phyloP scores from a whole-genome alignment of 2,329 filamentous ascomycete species.

The Stachybotrys chartarum region DNA sequence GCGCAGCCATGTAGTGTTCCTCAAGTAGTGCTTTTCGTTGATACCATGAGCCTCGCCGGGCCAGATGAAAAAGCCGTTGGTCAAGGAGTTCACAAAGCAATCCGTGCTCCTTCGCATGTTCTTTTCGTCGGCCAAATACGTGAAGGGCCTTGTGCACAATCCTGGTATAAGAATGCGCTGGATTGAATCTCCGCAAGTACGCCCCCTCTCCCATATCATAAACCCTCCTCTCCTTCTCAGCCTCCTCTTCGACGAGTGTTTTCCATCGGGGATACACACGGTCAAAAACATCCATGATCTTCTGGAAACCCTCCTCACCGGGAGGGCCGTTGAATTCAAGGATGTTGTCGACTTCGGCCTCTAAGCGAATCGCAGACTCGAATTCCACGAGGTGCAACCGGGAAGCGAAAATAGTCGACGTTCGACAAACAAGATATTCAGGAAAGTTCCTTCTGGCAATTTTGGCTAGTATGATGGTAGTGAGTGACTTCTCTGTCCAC shows the following conservation, averaged over 20 bases:
- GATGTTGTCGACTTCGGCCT: conserved; percentile 73
- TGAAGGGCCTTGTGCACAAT: conserved; percentile 83
- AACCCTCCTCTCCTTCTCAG: conserved; percentile 65
- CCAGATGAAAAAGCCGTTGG: conserved; percentile 78
- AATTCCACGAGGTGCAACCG: conserved; percentile 75
- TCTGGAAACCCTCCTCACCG: conserved; percentile 55
- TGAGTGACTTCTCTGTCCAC: conserved; percentile 96
- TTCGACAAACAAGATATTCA: conserved; percentile 82
- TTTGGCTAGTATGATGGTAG: conserved; percentile 87
- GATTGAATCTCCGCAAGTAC: conserved; percentile 83
- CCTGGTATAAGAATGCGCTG: conserved; percentile 87
- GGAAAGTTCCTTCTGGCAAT: conserved; percentile 86
- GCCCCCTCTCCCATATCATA: conserved; percentile 81
- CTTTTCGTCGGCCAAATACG: conserved; percentile 74
- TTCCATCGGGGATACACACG: conserved; percentile 78
- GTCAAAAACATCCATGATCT: conserved; percentile 66
- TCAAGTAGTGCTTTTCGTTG: conserved; percentile 90
- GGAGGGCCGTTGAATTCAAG: conserved; percentile 72
- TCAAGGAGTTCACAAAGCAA: conserved; percentile 67
- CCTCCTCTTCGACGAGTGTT: conserved; percentile 63
- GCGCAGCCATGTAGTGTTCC: conserved; percentile 82
- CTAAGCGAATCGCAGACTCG: conserved; percentile 75
- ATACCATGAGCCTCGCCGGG: conserved; percentile 86
- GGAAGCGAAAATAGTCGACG: conserved; percentile 79
- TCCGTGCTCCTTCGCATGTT: conserved; percentile 68